Evolutionary conservation across 2,329 filamentous ascomycete genomes (phyloP).

Genomic region (Botrytis elliptica): DNA sequence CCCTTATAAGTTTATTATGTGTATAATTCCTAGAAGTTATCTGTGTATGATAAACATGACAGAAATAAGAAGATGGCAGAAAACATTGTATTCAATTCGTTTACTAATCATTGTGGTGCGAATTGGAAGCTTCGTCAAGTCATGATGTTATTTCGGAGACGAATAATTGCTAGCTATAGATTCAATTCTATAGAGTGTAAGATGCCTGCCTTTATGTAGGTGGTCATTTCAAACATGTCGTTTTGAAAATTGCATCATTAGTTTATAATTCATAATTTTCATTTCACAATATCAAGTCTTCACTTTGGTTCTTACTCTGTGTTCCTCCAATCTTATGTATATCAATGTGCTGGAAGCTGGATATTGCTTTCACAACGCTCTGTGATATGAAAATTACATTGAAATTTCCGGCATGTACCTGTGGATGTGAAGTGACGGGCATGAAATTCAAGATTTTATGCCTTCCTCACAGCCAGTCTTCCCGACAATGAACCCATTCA

Average conservation of each 20-base stretch:
- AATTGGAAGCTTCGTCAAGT: too few relatives aligned
- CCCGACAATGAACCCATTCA: not conserved
- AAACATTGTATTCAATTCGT: too few relatives aligned
- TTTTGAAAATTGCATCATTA: not conserved
- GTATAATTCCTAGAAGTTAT: too few relatives aligned
- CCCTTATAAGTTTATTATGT: too few relatives aligned
- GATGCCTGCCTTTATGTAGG: too few relatives aligned
- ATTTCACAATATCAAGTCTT: not conserved
- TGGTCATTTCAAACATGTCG: too few relatives aligned
- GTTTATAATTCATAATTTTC: not conserved
- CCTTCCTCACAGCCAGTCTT: not conserved
- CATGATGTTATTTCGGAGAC: too few relatives aligned
- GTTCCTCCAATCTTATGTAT: not conserved
- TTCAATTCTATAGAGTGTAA: too few relatives aligned
- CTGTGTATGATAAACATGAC: too few relatives aligned
- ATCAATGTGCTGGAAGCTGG: not conserved
- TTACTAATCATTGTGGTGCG: too few relatives aligned
- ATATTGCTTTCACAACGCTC: accelerated
- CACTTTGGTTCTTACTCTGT: not conserved
- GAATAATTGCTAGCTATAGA: accelerated
- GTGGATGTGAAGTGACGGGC: not conserved
- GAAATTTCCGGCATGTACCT: accelerated
- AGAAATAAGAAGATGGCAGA: too few relatives aligned
- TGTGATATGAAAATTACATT: not conserved
- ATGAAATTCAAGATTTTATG: not conserved